A percentile compares a stretch with the other conserved stretches of the same genome.
phyloP scores from a whole-genome alignment of 805 yeast species.

The Lipomyces yamadae region DNA sequence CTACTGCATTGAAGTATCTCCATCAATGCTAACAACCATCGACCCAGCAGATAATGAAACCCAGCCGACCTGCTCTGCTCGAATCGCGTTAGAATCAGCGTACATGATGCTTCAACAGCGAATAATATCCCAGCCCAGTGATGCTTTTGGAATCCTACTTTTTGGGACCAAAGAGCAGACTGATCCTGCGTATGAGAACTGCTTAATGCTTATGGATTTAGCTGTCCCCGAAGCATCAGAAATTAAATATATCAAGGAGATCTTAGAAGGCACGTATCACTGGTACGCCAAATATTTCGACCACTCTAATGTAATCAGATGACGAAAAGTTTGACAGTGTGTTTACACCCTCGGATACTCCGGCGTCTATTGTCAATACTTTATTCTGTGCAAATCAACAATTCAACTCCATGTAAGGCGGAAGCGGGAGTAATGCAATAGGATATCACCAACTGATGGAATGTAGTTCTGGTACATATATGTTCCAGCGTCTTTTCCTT shows the following conservation, averaged over 20 bases:
- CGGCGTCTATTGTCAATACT: conserved; percentile 50
- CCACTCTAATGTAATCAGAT: conserved; percentile 10
- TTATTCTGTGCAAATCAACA: conserved; percentile 61
- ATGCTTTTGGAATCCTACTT: conserved; percentile 78
- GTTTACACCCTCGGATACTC: conserved; percentile 34
- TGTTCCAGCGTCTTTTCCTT: conserved; percentile 64
- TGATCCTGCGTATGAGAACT: conserved; percentile 34
- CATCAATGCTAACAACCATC: conserved; percentile 41
- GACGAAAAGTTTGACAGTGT: conserved; percentile 40
- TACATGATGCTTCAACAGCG: conserved; percentile 67
- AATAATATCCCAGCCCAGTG: conserved; percentile 65
- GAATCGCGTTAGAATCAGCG: conserved; percentile 55
- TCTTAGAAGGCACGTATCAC: conserved; percentile 27
- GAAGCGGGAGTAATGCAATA: conserved; percentile 42
- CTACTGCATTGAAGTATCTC: conserved; percentile 46
- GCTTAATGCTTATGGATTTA: conserved; percentile 37
- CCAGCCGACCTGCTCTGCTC: conserved; percentile 25
- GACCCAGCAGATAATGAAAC: conserved; percentile 12
- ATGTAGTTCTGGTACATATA: conserved; percentile 34
- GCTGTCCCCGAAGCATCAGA: conserved; percentile 37
- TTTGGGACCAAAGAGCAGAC: conserved; percentile 44
- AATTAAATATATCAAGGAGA: conserved; percentile 31
- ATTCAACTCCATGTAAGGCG: conserved; percentile 51
- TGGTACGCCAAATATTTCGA: conserved; percentile 2
- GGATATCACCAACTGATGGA: background rate